Base-by-base conservation (phyloP, 192 early-diverging fungal genomes). In the Coemansia sp. region DNA sequence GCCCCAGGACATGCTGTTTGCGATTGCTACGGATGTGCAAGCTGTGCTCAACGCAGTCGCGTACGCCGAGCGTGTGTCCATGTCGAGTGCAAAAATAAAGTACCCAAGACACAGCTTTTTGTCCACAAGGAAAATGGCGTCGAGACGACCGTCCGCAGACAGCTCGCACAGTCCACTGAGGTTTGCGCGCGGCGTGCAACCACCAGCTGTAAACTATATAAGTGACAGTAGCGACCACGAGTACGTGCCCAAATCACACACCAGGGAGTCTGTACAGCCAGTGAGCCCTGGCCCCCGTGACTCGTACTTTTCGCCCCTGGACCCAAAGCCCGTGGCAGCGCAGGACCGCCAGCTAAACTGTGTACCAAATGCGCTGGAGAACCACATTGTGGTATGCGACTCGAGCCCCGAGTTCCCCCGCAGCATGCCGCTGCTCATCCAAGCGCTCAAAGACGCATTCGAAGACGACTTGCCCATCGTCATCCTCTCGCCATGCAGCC, bases 381-480 rank as follows among this genome's bases (percentile, higher is more conserved):
- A 69, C 59, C 82, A 83, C 21, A 69, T 83, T 15, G 72, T 83
- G 11, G 60, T 83, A 7, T 75, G 76, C 45, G 76, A 79, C 27
- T 59, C 69, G 23, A 73, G 82, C 58, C 23, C 53, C 25, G 25
- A 17, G 41, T 83, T 83, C 22, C 82, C 82, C 14, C 75, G 82
- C 38, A 78, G 78, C 63, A 48, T 79, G 62, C 72, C 71, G 45
- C 59, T 78, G 25, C 73, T 83, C 2, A 60, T 79, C 4, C 76
- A 62, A 50, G 70, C 82, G 11, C 64, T 83, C 35, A 70, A 69
- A 23, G 55, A 66, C 35, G 82, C 82, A 1, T 83, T 60, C 23
- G 66, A 64, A 22, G 64, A 75, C 55, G 66, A 75, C 7, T 57
- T 83, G 9, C 39, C 72, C 1, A 52, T 83, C 6, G 73, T 83